Evolutionary conservation across 768 basidiomycete genomes (phyloP).

Genomic region (Kondoa subrosea): DNA sequence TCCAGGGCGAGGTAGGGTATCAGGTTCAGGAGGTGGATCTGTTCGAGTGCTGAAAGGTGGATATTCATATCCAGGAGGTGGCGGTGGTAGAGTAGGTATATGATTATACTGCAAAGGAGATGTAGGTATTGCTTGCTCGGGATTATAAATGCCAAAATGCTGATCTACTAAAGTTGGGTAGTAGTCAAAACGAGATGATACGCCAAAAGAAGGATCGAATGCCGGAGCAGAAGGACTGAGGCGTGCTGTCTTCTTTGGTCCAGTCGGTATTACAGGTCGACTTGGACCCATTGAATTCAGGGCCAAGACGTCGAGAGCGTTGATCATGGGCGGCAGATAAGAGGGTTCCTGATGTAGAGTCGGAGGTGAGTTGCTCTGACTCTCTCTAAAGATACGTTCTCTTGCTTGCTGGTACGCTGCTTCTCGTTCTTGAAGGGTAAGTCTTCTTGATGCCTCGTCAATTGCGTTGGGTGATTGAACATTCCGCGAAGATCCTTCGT

Average conservation of each 20-base stretch:
- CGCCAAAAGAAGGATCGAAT: not conserved
- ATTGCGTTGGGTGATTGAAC: slow-evolving; percentile 8
- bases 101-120: not conserved
- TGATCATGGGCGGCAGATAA: not conserved
- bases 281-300: not conserved
- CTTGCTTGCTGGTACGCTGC: slow-evolving; percentile 27
- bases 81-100: not conserved
- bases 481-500: not conserved
- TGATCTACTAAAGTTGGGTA: not conserved
- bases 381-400: slow-evolving; percentile 24
- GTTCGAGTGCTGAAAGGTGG: not conserved
- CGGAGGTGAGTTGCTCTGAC: not conserved
- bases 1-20: not conserved
- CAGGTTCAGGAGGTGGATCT: not conserved
- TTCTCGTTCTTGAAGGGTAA: slow-evolving; percentile 26
- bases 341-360: not conserved
- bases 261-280: not conserved
- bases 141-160: not conserved
- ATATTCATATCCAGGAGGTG: not conserved
- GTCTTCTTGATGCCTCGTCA: slow-evolving; percentile 10
- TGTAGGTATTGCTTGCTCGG: not conserved
- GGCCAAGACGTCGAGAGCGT: not conserved
- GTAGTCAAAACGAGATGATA: not conserved
- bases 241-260: not conserved
- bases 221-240: not conserved